A percentile compares a stretch with the other conserved stretches of the same genome.
Conservation (phyloP, 1,284 basidiomycete species). For the Phellopilus nigrolimitatus region DNA sequence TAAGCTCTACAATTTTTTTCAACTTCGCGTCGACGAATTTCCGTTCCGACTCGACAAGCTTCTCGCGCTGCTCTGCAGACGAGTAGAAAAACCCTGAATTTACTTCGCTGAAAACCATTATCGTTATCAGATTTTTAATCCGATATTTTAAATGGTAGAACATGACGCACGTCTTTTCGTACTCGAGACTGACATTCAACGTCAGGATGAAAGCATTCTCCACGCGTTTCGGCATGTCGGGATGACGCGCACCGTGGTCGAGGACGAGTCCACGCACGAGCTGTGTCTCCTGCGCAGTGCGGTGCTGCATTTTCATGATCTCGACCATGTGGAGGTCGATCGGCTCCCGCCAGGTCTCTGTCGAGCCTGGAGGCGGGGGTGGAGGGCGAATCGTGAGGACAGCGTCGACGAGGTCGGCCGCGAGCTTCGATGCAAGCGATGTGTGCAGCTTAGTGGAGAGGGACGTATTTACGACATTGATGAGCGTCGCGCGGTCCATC, state of each 20-base stretch:
- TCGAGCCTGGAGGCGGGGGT: constrained; percentile 41
- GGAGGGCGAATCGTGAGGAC: constrained; percentile 85
- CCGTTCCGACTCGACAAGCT: constrained; percentile 96
- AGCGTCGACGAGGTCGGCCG: constrained; percentile 93
- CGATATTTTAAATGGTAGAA: constrained; percentile 4
- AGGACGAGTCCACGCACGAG: constrained; percentile 93
- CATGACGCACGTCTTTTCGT: constrained; percentile 96
- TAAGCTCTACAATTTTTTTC: constrained; percentile 96
- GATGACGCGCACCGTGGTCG: constrained; percentile 94
- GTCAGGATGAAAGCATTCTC: constrained; percentile 97
- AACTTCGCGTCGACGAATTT: constrained; percentile 93
- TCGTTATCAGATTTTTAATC: constrained; percentile 20
- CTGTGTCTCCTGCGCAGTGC: constrained; percentile 97
- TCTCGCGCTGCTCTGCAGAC: constrained; percentile 96
- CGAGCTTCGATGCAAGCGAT: constrained; percentile 82
- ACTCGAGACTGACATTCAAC: constrained; percentile 97
- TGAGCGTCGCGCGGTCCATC: constrained; percentile 86
- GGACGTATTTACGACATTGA: constrained; percentile 92
- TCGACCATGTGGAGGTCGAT: constrained; percentile 99
- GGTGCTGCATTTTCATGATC: constrained; percentile 99
- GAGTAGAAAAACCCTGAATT: constrained; percentile 99
- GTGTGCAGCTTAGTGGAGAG: constrained; percentile 91
- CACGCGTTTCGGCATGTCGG: constrained; percentile 98
- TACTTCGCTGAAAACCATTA: constrained; percentile 69
- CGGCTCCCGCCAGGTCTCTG: constrained; percentile 75